Evolutionary conservation across 2,329 filamentous ascomycete species (phyloP).

Genomic region (Monilinia aucupariae): DNA sequence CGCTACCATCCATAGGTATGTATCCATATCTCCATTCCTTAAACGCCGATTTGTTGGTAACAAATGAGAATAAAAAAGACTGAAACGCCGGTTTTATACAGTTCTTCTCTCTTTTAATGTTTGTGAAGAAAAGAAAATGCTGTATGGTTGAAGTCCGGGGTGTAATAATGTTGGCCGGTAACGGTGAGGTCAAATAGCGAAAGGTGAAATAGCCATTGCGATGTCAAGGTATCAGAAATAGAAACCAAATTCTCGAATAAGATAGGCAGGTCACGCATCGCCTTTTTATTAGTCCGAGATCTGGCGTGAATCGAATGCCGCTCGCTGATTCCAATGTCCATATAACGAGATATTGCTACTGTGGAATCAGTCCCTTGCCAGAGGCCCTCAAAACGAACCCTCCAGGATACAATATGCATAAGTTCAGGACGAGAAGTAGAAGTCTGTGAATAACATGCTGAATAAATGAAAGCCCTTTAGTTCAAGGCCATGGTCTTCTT

Average conservation of each 20-base stretch:
- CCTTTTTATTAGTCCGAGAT: neutral
- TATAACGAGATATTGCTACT: neutral
- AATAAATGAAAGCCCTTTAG: neutral
- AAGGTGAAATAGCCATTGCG: neutral
- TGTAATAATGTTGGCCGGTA: slow-evolving; percentile 3
- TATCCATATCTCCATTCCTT: slow-evolving; percentile 2
- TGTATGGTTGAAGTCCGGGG: neutral
- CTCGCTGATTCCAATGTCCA: neutral
- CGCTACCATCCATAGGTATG: slow-evolving; percentile 8
- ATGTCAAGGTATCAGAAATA: neutral
- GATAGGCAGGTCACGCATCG: neutral
- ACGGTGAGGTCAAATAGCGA: neutral
- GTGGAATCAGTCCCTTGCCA: neutral
- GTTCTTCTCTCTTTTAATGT: neutral
- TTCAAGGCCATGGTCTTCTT: slow-evolving; percentile 58
- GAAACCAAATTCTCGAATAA: neutral
- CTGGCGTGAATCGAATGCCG: neutral
- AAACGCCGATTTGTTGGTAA: slow-evolving; percentile 1
- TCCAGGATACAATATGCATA: neutral
- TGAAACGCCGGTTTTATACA: slow-evolving; percentile 6
- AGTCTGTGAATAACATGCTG: neutral
- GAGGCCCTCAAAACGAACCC: neutral
- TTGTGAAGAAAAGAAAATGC: neutral
- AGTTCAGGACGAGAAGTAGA: neutral
- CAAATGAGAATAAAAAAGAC: neutral